A percentile compares a stretch with the other conserved stretches of the same genome.
phyloP scores from a whole-genome alignment of 2,329 filamentous ascomycete species.

The Erysiphe neolycopersici region DNA sequence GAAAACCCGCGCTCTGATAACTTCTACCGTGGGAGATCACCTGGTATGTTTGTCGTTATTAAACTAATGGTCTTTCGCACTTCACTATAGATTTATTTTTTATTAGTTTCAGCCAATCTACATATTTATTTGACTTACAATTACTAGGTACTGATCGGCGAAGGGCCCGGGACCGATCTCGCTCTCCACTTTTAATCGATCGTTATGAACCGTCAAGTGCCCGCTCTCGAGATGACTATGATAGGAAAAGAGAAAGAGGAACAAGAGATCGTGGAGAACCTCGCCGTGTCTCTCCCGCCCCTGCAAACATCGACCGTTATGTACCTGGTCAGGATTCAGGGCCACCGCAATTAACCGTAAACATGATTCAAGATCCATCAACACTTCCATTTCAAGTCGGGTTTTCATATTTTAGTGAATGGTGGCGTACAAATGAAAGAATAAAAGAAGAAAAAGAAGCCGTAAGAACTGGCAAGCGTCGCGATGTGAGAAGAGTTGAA shows the following conservation, averaged over 20 bases:
- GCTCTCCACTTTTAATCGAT: slow-evolving; percentile 43
- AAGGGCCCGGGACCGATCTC: slow-evolving; percentile 31
- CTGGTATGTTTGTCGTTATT: slow-evolving; percentile 27
- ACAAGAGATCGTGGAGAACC: slow-evolving; percentile 22
- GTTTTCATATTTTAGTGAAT: slow-evolving; percentile 66
- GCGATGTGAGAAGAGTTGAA: slow-evolving; percentile 35
- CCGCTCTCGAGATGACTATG: slow-evolving; percentile 36
- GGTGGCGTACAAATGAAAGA: slow-evolving; percentile 61
- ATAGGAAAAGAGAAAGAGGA: slow-evolving; percentile 11
- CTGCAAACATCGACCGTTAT: slow-evolving; percentile 60
- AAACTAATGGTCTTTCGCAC: too few relatives aligned
- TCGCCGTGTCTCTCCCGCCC: slow-evolving; percentile 29
- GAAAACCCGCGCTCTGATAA: slow-evolving; percentile 24
- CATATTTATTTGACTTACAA: slow-evolving; percentile 4
- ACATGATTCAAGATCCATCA: slow-evolving; percentile 46
- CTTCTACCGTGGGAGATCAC: slow-evolving; percentile 41
- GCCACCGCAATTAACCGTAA: slow-evolving; percentile 25
- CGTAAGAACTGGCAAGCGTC: slow-evolving; percentile 37
- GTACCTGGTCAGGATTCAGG: slow-evolving; percentile 42
- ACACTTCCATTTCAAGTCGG: slow-evolving; percentile 55
- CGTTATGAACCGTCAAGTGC: slow-evolving; percentile 47
- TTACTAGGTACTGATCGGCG: slow-evolving; percentile 28
- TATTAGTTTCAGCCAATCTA: neutral
- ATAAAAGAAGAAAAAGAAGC: slow-evolving; percentile 63
- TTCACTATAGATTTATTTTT: neutral